Evolutionary conservation across 2,329 filamentous ascomycete species (phyloP), one percentile per base, ranked within the genome.

Genomic region (Acephala macrosclerotiorum): DNA sequence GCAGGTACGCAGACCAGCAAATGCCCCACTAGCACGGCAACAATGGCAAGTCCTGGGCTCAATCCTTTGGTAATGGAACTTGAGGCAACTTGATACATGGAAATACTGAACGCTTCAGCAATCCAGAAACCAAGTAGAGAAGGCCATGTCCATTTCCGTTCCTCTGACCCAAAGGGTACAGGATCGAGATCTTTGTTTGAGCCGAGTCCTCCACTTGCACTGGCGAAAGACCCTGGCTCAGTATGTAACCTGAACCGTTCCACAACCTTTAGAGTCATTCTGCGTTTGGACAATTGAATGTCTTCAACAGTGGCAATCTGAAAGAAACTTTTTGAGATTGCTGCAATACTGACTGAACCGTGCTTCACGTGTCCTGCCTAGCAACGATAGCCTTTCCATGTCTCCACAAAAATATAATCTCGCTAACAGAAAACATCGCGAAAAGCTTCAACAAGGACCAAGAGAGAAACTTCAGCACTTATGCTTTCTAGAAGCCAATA

Each of bases 1-100:
- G 81, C 78, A 12, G 80, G 78, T 5, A 87, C 80, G 22, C 86
- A 84, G 22, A 88, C 86, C 67, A 87, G 87, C 16, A 85, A 78
- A 35, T 84, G 83, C 47, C 89, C 89, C 18, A 89, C 84, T 55
- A 86, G 79, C 56, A 85, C 86, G 35, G 72, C 71, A 20, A 60
- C 51, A 22, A 74, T 69, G 14, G 71, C 68, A 12, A 71, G 26
- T 2, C 70, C 71, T 14, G 71, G 70, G 57, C 69, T 73, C 42
- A 75, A 61, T 18, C 73, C 73, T 40, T 73, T 69, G 1, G 71
- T 70, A 38, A 75, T 68, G 3, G 68, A 69, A 20, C 68, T 70
- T 2, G 68, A 71, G 4, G 72, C 72, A 11, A 74, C 72, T 65
- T 75, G 70, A 49, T 73, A 69, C 66, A 72, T 72, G 3, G 68